phyloP scores from a whole-genome alignment of 257 asterid species.

The Penstemon newberryi region DNA sequence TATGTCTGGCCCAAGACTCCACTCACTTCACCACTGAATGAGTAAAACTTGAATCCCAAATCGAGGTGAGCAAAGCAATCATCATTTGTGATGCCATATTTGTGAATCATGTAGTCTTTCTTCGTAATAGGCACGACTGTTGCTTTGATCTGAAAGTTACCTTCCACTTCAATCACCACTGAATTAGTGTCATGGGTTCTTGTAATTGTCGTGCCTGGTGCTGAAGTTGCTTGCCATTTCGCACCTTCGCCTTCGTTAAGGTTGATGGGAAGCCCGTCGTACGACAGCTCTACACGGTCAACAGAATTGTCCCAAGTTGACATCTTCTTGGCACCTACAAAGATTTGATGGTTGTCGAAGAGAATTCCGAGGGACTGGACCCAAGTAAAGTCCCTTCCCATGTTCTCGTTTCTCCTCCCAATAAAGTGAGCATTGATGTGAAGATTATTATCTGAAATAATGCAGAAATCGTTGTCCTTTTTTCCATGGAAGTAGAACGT shows the following conservation, averaged over 20 bases:
- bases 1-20: constrained; percentile 84
- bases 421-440: constrained; percentile 90
- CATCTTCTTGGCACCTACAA: constrained; percentile 60
- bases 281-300: constrained; percentile 58
- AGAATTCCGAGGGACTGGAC: constrained; percentile 86
- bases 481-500: constrained; percentile 90
- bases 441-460: constrained; percentile 64
- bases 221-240: constrained; percentile 36
- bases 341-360: constrained; percentile 55
- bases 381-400: constrained; percentile 91
- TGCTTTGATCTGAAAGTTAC: constrained; percentile 72
- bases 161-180: constrained; percentile 60
- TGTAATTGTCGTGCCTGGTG: constrained; percentile 37
- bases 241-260: constrained; percentile 51
- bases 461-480: constrained; percentile 64
- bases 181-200: constrained; percentile 49
- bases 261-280: constrained; percentile 43
- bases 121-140: constrained; percentile 67
- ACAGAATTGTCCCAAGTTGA: constrained; percentile 54
- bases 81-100: constrained; percentile 62
- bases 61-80: constrained; percentile 88
- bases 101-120: constrained; percentile 59
- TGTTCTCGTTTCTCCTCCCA: constrained; percentile 57
- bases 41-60: constrained; percentile 70
- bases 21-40: constrained; percentile 56